These are phyloP conservation scores for Xanthoconium stramineum DNA, from an alignment of 768 basidiomycete species.

Conservation along the genomic window DNA sequence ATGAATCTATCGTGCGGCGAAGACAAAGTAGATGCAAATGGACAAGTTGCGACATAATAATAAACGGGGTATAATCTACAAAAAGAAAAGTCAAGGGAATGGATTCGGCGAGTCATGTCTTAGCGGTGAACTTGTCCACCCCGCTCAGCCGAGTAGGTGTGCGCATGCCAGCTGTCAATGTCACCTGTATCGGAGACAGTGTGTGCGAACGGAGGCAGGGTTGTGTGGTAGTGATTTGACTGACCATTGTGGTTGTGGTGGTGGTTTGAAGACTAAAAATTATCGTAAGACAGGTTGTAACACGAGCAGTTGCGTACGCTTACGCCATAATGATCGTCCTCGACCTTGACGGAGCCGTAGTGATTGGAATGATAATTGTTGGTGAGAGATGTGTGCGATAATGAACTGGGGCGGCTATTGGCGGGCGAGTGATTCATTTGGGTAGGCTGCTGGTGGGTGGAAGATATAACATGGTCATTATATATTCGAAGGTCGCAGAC, in stretches of 20 bases:
- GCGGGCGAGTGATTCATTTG: conserved; percentile 61
- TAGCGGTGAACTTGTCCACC: conserved; percentile 58
- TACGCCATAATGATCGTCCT: conserved; percentile 62
- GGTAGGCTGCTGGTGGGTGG: conserved; percentile 55
- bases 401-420: conserved; percentile 43
- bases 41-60: conserved; percentile 12
- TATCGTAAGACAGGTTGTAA: background rate
- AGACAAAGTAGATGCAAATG: conserved; percentile 9
- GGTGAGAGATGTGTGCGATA: conserved; percentile 39
- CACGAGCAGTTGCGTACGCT: conserved; percentile 20
- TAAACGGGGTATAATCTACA: conserved; percentile 38
- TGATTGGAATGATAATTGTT: conserved; percentile 45
- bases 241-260: conserved; percentile 33
- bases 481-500: conserved; percentile 47
- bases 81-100: background rate
- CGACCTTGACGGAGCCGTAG: conserved; percentile 60
- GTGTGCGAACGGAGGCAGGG: conserved; percentile 49
- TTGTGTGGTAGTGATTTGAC: conserved; percentile 39
- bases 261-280: conserved; percentile 30
- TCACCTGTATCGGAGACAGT: conserved; percentile 36
- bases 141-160: conserved; percentile 59
- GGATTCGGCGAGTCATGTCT: conserved; percentile 10
- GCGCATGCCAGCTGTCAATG: conserved; percentile 58
- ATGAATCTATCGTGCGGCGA: conserved; percentile 26
- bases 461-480: conserved; percentile 40